Percentiles rank a stretch among this genome's conserved stretches.
Conservation (phyloP, 2,329 filamentous ascomycete species). For the Fusarium drepaniforme region DNA sequence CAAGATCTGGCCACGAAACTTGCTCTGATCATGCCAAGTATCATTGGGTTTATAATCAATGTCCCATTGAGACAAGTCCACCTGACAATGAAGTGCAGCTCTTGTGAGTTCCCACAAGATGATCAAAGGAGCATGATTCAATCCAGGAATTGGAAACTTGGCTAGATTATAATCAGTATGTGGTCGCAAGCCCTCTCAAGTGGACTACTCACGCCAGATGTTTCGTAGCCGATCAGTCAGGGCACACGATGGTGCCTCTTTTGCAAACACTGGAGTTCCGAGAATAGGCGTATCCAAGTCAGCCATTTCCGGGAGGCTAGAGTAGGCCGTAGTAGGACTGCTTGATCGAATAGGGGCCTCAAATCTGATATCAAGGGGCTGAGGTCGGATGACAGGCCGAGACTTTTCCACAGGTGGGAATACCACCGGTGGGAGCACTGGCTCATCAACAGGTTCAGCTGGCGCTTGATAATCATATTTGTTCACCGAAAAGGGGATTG, state of each 20-base stretch:
- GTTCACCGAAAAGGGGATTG: background rate
- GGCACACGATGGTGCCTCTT: background rate
- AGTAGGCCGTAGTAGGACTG: slow-evolving; percentile 31
- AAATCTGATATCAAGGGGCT: slow-evolving; percentile 2
- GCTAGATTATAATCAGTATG: slow-evolving; percentile 43
- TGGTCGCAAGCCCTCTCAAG: background rate
- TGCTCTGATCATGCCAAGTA: slow-evolving; percentile 57
- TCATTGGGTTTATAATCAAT: slow-evolving; percentile 51
- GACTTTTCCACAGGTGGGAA: slow-evolving; percentile 8
- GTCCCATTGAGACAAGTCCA: slow-evolving; percentile 52
- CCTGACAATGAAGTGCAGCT: slow-evolving; percentile 58
- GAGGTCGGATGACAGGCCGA: background rate
- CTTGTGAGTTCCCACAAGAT: slow-evolving; percentile 66
- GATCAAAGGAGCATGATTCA: slow-evolving; percentile 60
- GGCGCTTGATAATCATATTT: slow-evolving; percentile 16
- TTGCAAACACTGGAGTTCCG: background rate
- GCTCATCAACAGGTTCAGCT: slow-evolving; percentile 28
- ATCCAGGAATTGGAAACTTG: slow-evolving; percentile 51
- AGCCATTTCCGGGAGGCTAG: slow-evolving; percentile 33
- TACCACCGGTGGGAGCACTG: background rate
- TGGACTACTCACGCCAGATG: slow-evolving; percentile 55
- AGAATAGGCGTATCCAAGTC: slow-evolving; percentile 16
- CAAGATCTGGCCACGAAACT: slow-evolving; percentile 56
- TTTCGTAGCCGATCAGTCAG: slow-evolving; percentile 47
- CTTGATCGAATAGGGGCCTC: slow-evolving; percentile 11